Evolutionary conservation across 257 asterid genomes (phyloP), one percentile per base, ranked within the genome.

Genomic region (Solanum virginianum): DNA sequence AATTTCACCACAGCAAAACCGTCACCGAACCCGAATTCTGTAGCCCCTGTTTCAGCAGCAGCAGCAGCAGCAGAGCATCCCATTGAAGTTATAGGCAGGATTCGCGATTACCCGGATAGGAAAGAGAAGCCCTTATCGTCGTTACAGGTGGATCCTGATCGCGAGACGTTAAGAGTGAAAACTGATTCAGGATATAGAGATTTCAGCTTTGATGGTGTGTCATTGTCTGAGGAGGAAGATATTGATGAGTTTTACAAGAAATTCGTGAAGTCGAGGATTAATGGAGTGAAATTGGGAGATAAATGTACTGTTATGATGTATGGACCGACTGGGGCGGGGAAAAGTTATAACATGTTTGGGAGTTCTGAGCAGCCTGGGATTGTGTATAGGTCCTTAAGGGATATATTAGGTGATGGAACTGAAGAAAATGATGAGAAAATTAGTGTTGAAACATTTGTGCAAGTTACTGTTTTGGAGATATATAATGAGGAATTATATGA

Each of bases 301-400:
- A 95, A 93, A 80, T 97, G 99, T 41, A 41, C 80, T 70, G 80
- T 70, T 41, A 41, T 70, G 80, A 70, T 70, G 80, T 70, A 70
- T 70, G 99, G 99, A 1, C 99, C 98, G 2, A 94, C 99, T 0
- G 99, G 99, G 10, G 92, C 99, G 0, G 99, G 99, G 0, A 97
- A 97, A 91, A 94, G 98, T 56, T 97, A 97, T 75, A 97, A 98
- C 0, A 97, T 97, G 99, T 97, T 97, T 71, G 99, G 99, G 45
- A 90, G 93, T 83, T 51, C 83, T 62, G 93, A 89, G 59, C 93
- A 91, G 84, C 97, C 95, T 0, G 99, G 99, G 77, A 94, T 97
- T 49, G 99, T 97, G 43, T 95, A 97, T 20, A 91, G 87, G 43
- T 92, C 99, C 0, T 85, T 97, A 87, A 95, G 90, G 88, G 98